These are phyloP conservation scores for Colletotrichum sp. DNA, from an alignment of 2,329 filamentous ascomycete species.

Conservation along the genomic window DNA sequence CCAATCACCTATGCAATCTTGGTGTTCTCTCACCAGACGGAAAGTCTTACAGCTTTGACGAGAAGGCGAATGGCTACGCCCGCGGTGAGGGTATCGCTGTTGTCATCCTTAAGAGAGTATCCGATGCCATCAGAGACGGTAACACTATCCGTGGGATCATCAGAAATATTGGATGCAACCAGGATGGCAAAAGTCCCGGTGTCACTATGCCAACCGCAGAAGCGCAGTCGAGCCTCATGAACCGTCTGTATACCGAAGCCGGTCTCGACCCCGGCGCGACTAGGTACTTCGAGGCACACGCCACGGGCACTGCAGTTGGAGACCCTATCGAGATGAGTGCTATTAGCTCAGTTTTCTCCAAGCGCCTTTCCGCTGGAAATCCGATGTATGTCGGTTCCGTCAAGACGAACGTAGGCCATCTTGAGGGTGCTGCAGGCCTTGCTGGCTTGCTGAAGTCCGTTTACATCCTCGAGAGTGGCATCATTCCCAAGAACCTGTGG, in stretches of 20 bases:
- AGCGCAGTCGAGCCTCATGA: neutral
- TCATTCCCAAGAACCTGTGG: neutral
- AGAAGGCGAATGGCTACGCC: constrained; percentile 50
- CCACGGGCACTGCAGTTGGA: constrained; percentile 47
- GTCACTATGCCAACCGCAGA: constrained; percentile 44
- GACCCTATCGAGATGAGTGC: constrained; percentile 58
- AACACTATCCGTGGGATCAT: constrained; percentile 35
- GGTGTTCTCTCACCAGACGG: constrained; percentile 30
- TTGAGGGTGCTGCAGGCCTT: constrained; percentile 24
- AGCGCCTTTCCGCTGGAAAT: constrained; percentile 30
- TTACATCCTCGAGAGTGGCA: neutral
- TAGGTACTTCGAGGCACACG: constrained; percentile 24
- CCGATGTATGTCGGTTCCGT: constrained; percentile 23
- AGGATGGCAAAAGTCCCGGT: constrained; percentile 47
- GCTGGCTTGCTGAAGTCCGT: constrained; percentile 6
- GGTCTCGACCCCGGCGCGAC: constrained; percentile 24
- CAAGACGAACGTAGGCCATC: constrained; percentile 31
- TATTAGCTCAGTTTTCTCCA: constrained; percentile 46
- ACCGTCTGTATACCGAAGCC: constrained; percentile 26
- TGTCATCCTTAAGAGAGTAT: constrained; percentile 48
- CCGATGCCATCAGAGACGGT: constrained; percentile 44
- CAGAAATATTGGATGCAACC: constrained; percentile 36
- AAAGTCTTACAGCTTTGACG: constrained; percentile 38
- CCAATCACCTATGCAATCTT: constrained; percentile 25
- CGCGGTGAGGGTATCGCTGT: constrained; percentile 51